Base-by-base conservation (phyloP, 2,329 filamentous ascomycete genomes). In the Aspergillus fijiensis region DNA sequence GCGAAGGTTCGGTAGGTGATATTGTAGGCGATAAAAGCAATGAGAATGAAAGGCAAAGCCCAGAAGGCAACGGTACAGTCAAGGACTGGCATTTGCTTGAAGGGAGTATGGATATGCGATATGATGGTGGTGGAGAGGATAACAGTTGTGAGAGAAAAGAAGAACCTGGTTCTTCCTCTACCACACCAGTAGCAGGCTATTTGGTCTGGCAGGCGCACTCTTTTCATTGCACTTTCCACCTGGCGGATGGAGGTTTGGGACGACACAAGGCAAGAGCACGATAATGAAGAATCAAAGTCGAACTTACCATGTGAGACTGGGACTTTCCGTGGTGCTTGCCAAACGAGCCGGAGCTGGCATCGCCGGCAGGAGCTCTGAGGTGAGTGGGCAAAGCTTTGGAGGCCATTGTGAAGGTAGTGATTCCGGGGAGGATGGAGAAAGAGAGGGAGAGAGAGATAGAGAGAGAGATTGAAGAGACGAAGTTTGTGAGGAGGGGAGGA, bases 341-440 rank as follows among this genome's bases (percentile, higher is more conserved):
- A 60, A 77, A 73, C 53, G 70, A 70, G 57, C 71, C 73, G 58
- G 72, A 62, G 60, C 71, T 72, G 60, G 69, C 67, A 42, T 71
- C 70, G 61, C 79, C 78, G 63, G 87, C 84, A 85, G 92, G 70
- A 51, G 77, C 74, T 59, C 74, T 94, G 72, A 97, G 85, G 83
- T 96, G 94, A 49, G 90, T 84, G 66, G 93, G 92, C 70, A 97
- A 82, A 65, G 91, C 90, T 79, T 86, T 92, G 72, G 86, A 83
- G 66, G 90, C 87, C 89, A 94, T 94, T 81, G 69, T 49, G 39
- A 23, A 50, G 48, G 47, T 58, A 27, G 39, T 49, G 51, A 53
- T 47, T 29, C 59, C 31, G 49, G 53, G 47, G 27, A 42, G 31
- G 27, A 45, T 29, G 21, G 51, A 35, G 47, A 27, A 33, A 35